Base-by-base conservation (phyloP, 1,139 yeast species). In the Blastobotrys persicus region DNA sequence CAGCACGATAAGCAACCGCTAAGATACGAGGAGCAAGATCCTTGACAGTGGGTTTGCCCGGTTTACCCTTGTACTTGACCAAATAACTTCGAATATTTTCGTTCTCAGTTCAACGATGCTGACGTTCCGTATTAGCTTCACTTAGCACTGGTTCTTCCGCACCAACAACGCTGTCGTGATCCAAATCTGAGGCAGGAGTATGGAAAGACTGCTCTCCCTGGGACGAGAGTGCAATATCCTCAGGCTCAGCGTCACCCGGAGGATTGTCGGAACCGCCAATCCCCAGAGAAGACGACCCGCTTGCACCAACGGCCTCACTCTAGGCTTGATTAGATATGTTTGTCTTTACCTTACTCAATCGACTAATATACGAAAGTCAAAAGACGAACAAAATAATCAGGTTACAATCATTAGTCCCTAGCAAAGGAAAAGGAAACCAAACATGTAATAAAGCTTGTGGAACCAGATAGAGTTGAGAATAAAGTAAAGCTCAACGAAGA, bases 401-500 rank as follows among this genome's bases (percentile, higher is more conserved):
- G n/a, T 23, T 23, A 23, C 9, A 9, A 73, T 91, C 88, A 89
- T 85, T 64, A 92, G 75, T 19, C 85, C 59, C 65, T 88, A 83
- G 61, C 97, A 89, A 70, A 91, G 81, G 69, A 92, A 88, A 61
- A 92, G 75, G 75, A 92, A 92, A 18, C 98, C 98, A 75, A 92
- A 92, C 98, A 92, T 92, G 74, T 91, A 92, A 74, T 83, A 92
- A 56, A 92, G 83, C 67, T 88, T 80, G 75, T 88, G 89, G 71
- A 88, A 89, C 98, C 98, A 92, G 58, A 92, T 73, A 28, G 97
- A 89, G 50, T 89, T 80, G 72, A 86, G 82, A 55, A 79, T 76
- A 71, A 91, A 92, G 70, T 88, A 91, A 78, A 94, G 81, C 70
- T 92, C 98, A 49, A 92, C 95, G 11, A 96, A 89, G 62, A 91